Base-by-base conservation (phyloP, 805 yeast genomes). In the Candida incommunis region DNA sequence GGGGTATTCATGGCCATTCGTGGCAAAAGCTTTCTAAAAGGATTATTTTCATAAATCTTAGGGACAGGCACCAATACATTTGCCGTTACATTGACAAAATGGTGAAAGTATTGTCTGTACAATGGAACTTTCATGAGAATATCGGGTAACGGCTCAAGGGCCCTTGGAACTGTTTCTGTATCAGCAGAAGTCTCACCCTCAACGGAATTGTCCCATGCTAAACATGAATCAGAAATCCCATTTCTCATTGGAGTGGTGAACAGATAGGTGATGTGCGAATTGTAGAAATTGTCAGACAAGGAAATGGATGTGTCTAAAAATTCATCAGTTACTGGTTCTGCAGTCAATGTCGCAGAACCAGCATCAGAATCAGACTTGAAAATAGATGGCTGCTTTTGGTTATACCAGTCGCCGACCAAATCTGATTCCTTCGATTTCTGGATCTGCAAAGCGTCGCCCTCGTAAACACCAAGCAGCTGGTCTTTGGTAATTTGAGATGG, bases 21-120 rank as follows among this genome's bases (percentile, higher is more conserved):
- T 0, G 90, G 87, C n/a, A 82, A 58, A 7, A 79, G 62, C 11
- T 69, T 70, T 46, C 71, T 71, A 62, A 80, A 80, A 0, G 90
- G 90, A 51, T 79, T 76, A 15, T 71, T 72, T 20, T 58, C 60
- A 52, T 77, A 76, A 1, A 70, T 54, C 4, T 65, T 56, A 13
- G 82, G 82, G 0, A 81, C 78, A 0, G 86, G 85, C 2, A 78
- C 81, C 21, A 81, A 64, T 22, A 70, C 62, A 29, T 67, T 66
- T 1, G 86, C 71, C 0, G 82, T 79, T 15, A 74, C 72, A 44
- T 74, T 66, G 11, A 75, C 59, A 67, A 73, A 82, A 50, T 76
- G 77, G 50, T 76, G 76, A 62, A 81, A 76, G 18, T 78, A 64
- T 44, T 74, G 76, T 42, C 75, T 64, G 56, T 78, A 79, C 49